A percentile compares a stretch with the other conserved stretches of the same genome.
Evolutionary conservation across 2,329 filamentous ascomycete species (phyloP).

Genomic region (Penicillium sp.): DNA sequence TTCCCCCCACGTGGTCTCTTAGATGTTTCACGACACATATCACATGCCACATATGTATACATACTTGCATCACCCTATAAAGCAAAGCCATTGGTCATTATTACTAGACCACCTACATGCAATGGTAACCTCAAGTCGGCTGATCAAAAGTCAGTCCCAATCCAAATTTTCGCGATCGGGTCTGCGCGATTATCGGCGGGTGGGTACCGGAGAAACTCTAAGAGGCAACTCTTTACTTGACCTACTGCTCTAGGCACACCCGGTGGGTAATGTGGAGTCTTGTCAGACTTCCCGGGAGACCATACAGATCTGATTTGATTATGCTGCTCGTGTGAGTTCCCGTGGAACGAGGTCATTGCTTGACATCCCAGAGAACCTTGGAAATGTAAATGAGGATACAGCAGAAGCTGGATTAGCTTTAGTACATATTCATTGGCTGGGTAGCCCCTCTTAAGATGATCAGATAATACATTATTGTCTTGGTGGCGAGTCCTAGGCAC

Average conservation of each 20-base stretch:
- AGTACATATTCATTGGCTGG: not conserved
- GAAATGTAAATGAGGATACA: not conserved
- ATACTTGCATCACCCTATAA: not conserved
- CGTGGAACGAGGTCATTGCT: not conserved
- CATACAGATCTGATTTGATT: not conserved
- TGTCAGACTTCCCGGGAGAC: not conserved
- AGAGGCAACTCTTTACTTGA: slow-evolving; percentile 8
- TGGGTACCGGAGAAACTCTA: slow-evolving; percentile 10
- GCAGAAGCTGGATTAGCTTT: not conserved
- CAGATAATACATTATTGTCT: not conserved
- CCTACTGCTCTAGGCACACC: slow-evolving; percentile 15
- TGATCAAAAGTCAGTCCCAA: slow-evolving; percentile 3
- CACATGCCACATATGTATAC: not conserved
- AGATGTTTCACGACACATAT: not conserved
- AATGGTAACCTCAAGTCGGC: not conserved
- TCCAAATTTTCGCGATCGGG: slow-evolving; percentile 7
- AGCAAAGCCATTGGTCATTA: not conserved
- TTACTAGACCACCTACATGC: not conserved
- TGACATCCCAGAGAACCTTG: not conserved
- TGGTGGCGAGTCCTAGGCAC: not conserved
- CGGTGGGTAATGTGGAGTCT: not conserved
- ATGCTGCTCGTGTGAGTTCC: not conserved
- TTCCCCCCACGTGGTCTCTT: not conserved
- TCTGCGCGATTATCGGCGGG: slow-evolving; percentile 14
- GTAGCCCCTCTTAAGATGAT: not conserved